Conservation (phyloP, 345 rosid genomes). For the Raphanus raphanistrum region DNA sequence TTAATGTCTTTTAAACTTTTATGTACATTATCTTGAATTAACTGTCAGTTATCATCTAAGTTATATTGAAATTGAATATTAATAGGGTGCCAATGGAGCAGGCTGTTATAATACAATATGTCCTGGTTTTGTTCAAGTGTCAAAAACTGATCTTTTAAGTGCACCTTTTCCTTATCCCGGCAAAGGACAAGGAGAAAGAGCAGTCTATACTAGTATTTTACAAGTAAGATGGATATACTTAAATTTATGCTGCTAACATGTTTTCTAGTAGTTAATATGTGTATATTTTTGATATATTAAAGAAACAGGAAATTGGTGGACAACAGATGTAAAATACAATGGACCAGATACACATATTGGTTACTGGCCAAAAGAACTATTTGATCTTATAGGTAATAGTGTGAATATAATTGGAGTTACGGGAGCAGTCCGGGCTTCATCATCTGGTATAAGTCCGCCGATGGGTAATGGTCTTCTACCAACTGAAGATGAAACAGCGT, state of each 20-base stretch:
- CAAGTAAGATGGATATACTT: background rate
- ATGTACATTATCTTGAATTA: background rate
- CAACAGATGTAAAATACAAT: background rate
- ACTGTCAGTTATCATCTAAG: background rate
- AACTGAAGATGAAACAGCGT: background rate
- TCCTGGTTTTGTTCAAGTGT: constrained; percentile 25
- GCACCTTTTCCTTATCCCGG: background rate
- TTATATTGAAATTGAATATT: background rate
- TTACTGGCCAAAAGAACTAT: constrained; percentile 34
- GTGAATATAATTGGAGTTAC: constrained; percentile 8
- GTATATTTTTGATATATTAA: no score
- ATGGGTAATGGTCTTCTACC: constrained; percentile 11
- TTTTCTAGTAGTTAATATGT: background rate
- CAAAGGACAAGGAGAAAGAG: background rate
- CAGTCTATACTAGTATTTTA: background rate
- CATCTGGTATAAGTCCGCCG: constrained; percentile 23
- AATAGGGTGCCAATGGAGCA: constrained; percentile 23
- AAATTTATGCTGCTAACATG: background rate
- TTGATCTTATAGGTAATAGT: background rate
- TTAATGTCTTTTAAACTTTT: background rate
- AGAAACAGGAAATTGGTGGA: constrained; percentile 15
- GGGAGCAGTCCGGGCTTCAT: constrained; percentile 16
- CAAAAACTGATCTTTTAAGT: background rate
- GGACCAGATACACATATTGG: background rate
- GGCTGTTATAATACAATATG: constrained; percentile 29